Evolutionary conservation across 768 basidiomycete genomes (phyloP).

Genomic region (Kwoniella bestiolae): DNA sequence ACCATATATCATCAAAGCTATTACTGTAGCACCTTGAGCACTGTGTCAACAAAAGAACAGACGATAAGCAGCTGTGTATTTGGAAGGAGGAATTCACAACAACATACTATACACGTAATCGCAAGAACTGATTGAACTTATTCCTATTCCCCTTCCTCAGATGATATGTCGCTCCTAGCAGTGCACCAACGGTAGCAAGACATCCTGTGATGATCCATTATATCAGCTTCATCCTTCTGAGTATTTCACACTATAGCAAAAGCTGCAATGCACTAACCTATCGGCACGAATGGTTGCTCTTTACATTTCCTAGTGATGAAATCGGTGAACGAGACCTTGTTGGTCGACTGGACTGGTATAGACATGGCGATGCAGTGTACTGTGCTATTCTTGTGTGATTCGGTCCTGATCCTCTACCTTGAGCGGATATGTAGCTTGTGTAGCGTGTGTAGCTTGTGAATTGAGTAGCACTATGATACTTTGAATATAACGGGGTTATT

Average conservation of each 20-base stretch:
- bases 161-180: constrained; percentile 47
- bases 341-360: constrained; percentile 19
- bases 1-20: constrained; percentile 50
- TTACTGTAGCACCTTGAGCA: constrained; percentile 55
- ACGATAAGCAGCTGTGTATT: not conserved
- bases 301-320: constrained; percentile 54
- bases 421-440: not conserved
- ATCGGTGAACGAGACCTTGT: constrained; percentile 22
- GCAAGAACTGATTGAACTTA: constrained; percentile 51
- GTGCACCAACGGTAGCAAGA: constrained; percentile 47
- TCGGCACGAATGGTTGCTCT: constrained; percentile 50
- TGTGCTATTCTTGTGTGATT: too few species aligned
- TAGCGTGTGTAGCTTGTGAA: not conserved
- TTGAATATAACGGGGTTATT: too few species aligned
- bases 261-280: constrained; percentile 35
- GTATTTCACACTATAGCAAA: not conserved
- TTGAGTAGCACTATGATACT: too few species aligned
- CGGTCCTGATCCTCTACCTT: not conserved
- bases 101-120: constrained; percentile 53
- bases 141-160: constrained; percentile 51
- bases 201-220: constrained; percentile 29
- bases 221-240: not conserved
- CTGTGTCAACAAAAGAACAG: constrained; percentile 20
- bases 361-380: constrained; percentile 16
- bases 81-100: too few species aligned